These are phyloP conservation scores for Inga laurina DNA, from an alignment of 306 rosid species.

Conservation along the genomic window DNA sequence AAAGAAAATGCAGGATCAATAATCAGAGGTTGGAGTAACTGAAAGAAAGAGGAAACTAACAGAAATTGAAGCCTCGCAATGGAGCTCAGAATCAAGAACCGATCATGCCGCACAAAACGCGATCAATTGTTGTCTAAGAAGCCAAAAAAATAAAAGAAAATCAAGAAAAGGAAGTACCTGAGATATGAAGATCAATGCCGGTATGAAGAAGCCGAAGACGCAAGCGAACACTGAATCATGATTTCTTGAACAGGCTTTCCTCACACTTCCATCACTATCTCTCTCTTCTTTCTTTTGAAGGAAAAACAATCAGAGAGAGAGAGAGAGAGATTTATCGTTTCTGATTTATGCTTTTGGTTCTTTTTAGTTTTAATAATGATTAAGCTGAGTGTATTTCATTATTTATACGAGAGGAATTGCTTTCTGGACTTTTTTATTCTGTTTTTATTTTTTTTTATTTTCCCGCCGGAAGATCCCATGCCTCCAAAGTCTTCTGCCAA, in stretches of 20 bases:
- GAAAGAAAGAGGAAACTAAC: not conserved
- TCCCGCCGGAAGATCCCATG: conserved; percentile 46
- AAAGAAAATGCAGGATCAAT: conserved; percentile 16
- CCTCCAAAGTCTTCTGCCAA: conserved; percentile 7
- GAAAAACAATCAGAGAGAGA: conserved; percentile 5
- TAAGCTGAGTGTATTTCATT: not conserved
- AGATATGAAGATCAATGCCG: conserved; percentile 21
- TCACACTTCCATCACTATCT: conserved; percentile 8
- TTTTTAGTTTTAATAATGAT: conserved; percentile 12
- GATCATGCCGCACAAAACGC: conserved; percentile 28
- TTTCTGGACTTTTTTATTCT: conserved; percentile 26
- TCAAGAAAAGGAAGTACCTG: conserved; percentile 33
- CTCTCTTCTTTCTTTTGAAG: conserved; percentile 11
- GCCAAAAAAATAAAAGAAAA: not conserved
- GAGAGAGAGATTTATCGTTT: not conserved
- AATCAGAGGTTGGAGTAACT: not conserved
- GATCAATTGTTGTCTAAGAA: not conserved
- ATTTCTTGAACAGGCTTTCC: conserved; percentile 30
- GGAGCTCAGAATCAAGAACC: conserved; percentile 19
- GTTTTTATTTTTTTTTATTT: conserved; percentile 25
- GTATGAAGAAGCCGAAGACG: conserved; percentile 39
- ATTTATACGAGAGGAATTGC: conserved; percentile 21
- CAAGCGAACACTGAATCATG: conserved; percentile 29
- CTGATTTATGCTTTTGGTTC: conserved; percentile 16
- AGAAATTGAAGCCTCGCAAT: conserved; percentile 23